phyloP scores from a whole-genome alignment of 352 stramenopile species.

The Globisporangium apiculatum region DNA sequence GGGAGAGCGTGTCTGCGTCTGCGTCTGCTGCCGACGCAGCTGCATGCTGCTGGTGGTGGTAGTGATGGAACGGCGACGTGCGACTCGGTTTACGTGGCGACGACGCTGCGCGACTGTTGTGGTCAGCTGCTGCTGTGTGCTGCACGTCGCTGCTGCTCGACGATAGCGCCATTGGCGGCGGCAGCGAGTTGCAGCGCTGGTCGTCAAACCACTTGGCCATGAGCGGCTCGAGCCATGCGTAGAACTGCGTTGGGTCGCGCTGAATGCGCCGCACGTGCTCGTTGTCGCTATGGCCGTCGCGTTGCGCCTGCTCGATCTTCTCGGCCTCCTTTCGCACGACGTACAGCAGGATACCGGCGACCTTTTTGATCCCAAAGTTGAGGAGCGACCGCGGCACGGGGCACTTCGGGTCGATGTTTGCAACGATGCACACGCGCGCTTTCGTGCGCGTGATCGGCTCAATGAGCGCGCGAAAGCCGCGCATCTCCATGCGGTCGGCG shows the following conservation, averaged over 20 bases:
- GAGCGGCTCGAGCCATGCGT: conserved; percentile 58
- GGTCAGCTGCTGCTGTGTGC: neutral
- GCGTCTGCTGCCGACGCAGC: neutral
- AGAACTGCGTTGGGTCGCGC: conserved; percentile 68
- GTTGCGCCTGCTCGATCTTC: conserved; percentile 63
- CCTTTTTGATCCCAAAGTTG: conserved; percentile 83
- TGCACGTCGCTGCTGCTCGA: conserved; percentile 4
- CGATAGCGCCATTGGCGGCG: conserved; percentile 20
- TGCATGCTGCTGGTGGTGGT: conserved; percentile 1
- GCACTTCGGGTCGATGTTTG: conserved; percentile 76
- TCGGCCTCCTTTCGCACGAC: conserved; percentile 71
- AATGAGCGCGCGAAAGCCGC: conserved; percentile 65
- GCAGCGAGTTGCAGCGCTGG: conserved; percentile 24
- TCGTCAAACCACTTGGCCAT: conserved; percentile 65
- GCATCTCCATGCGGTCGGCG: conserved; percentile 63
- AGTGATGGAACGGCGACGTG: conserved; percentile 27
- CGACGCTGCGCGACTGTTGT: neutral
- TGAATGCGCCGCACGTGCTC: conserved; percentile 58
- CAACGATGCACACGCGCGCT: conserved; percentile 63
- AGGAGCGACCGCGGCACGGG: conserved; percentile 58
- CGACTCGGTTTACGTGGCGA: conserved; percentile 6
- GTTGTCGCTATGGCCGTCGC: conserved; percentile 28
- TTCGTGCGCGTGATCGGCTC: conserved; percentile 66
- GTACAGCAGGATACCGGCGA: conserved; percentile 69
- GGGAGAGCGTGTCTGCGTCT: conserved; percentile 1